Base-by-base conservation (phyloP, 805 yeast genomes). In the Wickerhamiella spandovensis region DNA sequence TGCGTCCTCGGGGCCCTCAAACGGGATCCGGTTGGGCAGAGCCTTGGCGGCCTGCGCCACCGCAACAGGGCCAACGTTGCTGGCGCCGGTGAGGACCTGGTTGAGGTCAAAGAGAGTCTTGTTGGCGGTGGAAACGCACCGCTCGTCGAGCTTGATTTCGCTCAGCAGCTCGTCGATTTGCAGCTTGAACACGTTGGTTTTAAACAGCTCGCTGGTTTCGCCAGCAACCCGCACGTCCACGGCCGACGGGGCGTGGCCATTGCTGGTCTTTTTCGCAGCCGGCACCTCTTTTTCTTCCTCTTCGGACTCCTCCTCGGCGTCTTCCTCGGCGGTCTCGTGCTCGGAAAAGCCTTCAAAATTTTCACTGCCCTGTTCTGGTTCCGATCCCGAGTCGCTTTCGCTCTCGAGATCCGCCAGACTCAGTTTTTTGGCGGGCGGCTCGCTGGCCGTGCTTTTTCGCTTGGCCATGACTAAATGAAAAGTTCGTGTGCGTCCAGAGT, bases 121-220 rank as follows among this genome's bases (percentile, higher is more conserved):
- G 35, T 89, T 77, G 21, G 81, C 64, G 49, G 77, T 84, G 57
- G 86, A 63, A 43, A 82, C 75, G 60, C 82, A 81, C 17, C 77
- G 66, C 18, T 85, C 90, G 58, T 84, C 84, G 41, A 89, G 65
- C 58, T 78, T 77, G 41, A 90, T 76, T 65, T 90, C 97, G 57
- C 78, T 77, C 58, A 92, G 70, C 41, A 92, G 71, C 63, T 89
- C 97, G 67, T 89, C 97, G 53, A 92, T 88, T 69, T 92, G 95
- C 51, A 92, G 68, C 65, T 92, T 92, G 79, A 92, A 90, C 50
- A 92, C 88, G 66, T 89, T 92, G 8, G 96, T 87, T 62, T 89
- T 87, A 78, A 89, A 92, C 44, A 90, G 69, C 64, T 89, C 97
- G 1, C 95, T 92, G 0, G 97, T 85, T 64, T 89, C 97, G 59